Percentiles rank a stretch among this genome's conserved stretches.
phyloP scores from a whole-genome alignment of 768 basidiomycete species.

The Leccinum incarnatum region DNA sequence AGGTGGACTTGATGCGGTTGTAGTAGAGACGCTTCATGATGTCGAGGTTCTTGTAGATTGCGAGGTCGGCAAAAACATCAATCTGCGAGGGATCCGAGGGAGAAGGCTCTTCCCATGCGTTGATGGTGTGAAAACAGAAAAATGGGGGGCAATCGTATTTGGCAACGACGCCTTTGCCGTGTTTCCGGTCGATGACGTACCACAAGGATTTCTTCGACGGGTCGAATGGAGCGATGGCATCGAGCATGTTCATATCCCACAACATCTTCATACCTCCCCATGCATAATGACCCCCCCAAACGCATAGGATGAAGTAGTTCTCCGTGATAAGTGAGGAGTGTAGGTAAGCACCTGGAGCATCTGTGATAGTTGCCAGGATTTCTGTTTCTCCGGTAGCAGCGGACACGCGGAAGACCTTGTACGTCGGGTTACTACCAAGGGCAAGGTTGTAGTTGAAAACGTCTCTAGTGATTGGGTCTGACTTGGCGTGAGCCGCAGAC shows the following conservation, averaged over 20 bases:
- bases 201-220: constrained; percentile 30
- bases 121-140: constrained; percentile 40
- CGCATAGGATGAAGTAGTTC: constrained; percentile 35
- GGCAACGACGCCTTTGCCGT: constrained; percentile 35
- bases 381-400: constrained; percentile 31
- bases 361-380: constrained; percentile 35
- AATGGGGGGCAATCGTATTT: constrained; percentile 37
- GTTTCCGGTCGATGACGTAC: constrained; percentile 38
- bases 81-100: constrained; percentile 23
- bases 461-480: constrained; percentile 35
- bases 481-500: constrained; percentile 38
- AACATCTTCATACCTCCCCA: constrained; percentile 30
- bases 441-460: constrained; percentile 36
- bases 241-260: constrained; percentile 33
- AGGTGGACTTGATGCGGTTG: constrained; percentile 27
- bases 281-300: constrained; percentile 32
- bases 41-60: constrained; percentile 33
- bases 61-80: constrained; percentile 37
- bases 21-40: constrained; percentile 33
- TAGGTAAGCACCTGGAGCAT: constrained; percentile 39
- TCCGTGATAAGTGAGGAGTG: constrained; percentile 39
- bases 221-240: constrained; percentile 33
- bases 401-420: constrained; percentile 37
- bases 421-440: constrained; percentile 27
- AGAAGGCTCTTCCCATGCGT: constrained; percentile 36